Evolutionary conservation across 2,329 filamentous ascomycete genomes (phyloP), one percentile per base, ranked within the genome.

Genomic region (Cladosporium sp.): DNA sequence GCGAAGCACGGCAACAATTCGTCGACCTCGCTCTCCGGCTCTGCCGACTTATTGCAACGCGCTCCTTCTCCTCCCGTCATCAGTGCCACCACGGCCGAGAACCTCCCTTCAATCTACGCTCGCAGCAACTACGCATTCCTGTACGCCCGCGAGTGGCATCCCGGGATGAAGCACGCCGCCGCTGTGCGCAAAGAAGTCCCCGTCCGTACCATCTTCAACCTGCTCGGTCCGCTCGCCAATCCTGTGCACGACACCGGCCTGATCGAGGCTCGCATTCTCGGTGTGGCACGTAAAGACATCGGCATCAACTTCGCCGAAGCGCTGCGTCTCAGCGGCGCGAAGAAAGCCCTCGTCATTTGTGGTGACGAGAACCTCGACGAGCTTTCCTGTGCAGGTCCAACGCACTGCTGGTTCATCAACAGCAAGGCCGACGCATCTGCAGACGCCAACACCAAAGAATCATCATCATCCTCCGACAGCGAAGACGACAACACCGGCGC

Each of bases 1-100:
- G 89, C 88, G 58, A 99, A 99, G 74, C 93, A 99, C 72, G 93
- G 93, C 57, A 99, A 99, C 76, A 85, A 87, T 59, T 91, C 93
- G 37, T 93, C 90, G 49, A 97, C 93, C 3, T 96, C 91, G 49
- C 91, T 93, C 65, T 97, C 92, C 3, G 93, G 93, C 47, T 96
- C 91, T 38, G 93, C 93, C 50, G 93, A 99, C 70, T 80, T 99
- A 42, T 80, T 99, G 54, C 85, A 84, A 64, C 82, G 82, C 63
- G 88, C 92, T 68, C 89, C 88, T 3, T 82, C 74, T 34, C 74
- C 89, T 9, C 91, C 89, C 6, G 80, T 86, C 59, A 84, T 97
- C 56, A 75, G 78, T 43, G 85, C 86, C 37, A 80, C 96, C 55
- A 85, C 79, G 12, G 86, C 91, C 1, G 69, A 77, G 37, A 89